Evolutionary conservation across 2,329 filamentous ascomycete genomes (phyloP).

Genomic region (Polychaeton citri): DNA sequence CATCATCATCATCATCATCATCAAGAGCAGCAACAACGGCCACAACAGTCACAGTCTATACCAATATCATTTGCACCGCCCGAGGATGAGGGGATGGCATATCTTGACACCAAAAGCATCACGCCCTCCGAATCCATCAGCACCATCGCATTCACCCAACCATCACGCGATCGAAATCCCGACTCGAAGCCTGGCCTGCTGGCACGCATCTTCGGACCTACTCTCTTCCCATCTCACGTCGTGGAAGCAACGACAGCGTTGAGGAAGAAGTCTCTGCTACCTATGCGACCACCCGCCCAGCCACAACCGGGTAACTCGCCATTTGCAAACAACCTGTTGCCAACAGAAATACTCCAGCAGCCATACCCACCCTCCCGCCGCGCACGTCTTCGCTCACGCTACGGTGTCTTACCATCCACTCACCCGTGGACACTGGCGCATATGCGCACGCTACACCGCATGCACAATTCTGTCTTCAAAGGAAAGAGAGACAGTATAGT

Average conservation of each 20-base stretch:
- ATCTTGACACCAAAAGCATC: slow-evolving; percentile 5
- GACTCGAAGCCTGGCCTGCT: not conserved
- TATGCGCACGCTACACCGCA: slow-evolving; percentile 23
- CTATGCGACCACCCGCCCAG: too few species aligned
- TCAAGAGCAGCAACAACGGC: not conserved
- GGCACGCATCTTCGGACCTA: not conserved
- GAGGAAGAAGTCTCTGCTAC: too few species aligned
- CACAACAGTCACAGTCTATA: too few species aligned
- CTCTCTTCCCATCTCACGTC: too few species aligned
- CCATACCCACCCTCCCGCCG: slow-evolving; percentile 10
- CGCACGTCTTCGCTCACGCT: slow-evolving; percentile 18
- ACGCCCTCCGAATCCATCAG: slow-evolving; percentile 4
- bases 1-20: too few species aligned
- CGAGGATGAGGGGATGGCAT: not conserved
- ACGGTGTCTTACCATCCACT: slow-evolving; percentile 17
- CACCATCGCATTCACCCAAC: not conserved
- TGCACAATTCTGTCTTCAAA: slow-evolving; percentile 19
- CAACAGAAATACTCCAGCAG: slow-evolving; percentile 1
- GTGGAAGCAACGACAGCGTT: too few species aligned
- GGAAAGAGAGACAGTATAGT: slow-evolving; percentile 16
- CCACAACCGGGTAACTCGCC: too few species aligned
- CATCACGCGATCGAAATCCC: too few species aligned
- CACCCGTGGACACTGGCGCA: slow-evolving; percentile 23
- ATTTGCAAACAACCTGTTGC: too few species aligned
- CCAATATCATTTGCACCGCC: too few species aligned